phyloP scores from a whole-genome alignment of 495 filamentous ascomycete species.

The Mytilinidion resinicola region DNA sequence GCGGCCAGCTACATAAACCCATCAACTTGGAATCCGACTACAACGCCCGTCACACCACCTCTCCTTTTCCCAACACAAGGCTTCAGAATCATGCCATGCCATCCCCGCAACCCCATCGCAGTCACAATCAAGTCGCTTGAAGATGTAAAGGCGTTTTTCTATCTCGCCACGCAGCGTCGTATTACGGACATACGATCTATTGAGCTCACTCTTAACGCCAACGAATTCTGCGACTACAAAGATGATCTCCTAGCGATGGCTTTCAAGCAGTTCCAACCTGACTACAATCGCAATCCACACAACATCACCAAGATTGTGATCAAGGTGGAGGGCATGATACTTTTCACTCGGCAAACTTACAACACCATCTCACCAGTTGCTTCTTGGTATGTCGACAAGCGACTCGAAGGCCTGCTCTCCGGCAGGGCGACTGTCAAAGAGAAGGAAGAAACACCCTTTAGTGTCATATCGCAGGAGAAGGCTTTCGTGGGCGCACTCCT shows the following conservation, averaged over 20 bases:
- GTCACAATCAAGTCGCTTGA: not conserved
- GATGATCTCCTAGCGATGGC: constrained; percentile 12
- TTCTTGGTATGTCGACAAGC: not conserved
- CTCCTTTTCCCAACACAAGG: not conserved
- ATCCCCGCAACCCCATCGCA: not conserved
- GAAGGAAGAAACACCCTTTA: constrained; percentile 1
- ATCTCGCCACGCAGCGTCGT: not conserved
- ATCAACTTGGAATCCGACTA: too few species aligned
- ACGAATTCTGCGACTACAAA: not conserved
- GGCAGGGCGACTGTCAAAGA: not conserved
- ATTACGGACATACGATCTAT: not conserved
- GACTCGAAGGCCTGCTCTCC: not conserved
- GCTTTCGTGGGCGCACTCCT: constrained; percentile 9
- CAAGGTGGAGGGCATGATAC: not conserved
- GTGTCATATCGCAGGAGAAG: constrained; percentile 5
- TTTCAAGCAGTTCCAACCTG: constrained; percentile 1
- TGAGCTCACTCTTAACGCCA: constrained; percentile 8
- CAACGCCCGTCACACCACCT: not conserved
- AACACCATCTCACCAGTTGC: constrained; percentile 2
- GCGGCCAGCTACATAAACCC: too few species aligned
- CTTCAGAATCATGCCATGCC: not conserved
- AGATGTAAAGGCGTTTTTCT: constrained; percentile 2
- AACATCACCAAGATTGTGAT: constrained; percentile 1
- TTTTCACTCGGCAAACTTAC: constrained; percentile 10
- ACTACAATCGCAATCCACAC: constrained; percentile 2